These are phyloP conservation scores for Physaria fendleri DNA, from an alignment of 345 rosid species.

Conservation along the genomic window DNA sequence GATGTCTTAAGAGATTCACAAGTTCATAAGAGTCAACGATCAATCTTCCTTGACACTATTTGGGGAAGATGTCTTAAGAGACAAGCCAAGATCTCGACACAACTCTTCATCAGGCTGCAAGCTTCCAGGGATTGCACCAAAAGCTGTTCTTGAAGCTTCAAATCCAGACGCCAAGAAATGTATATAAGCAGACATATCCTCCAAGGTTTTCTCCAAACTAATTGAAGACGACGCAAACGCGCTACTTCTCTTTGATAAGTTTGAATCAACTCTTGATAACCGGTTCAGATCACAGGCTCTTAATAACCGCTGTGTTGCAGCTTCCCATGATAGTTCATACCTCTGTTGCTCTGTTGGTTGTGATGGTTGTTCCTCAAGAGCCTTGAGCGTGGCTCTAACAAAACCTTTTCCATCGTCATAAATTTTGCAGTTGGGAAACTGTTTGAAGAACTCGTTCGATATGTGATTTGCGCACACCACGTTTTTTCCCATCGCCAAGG, in stretches of 20 bases:
- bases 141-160: conserved; percentile 65
- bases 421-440: conserved; percentile 67
- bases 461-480: conserved; percentile 45
- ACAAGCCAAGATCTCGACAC: conserved; percentile 68
- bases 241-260: conserved; percentile 22
- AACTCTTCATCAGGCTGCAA: conserved; percentile 79
- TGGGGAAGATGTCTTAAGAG: conserved; percentile 14
- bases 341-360: conserved; percentile 59
- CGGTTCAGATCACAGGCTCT: conserved; percentile 41
- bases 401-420: conserved; percentile 50
- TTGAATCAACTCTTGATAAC: conserved; percentile 25
- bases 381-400: conserved; percentile 46
- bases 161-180: conserved; percentile 63
- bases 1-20: conserved; percentile 9
- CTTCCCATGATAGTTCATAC: conserved; percentile 79
- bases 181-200: conserved; percentile 68
- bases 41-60: conserved; percentile 18
- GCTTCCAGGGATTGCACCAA: conserved; percentile 83
- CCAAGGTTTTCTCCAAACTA: conserved; percentile 39
- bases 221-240: conserved; percentile 49
- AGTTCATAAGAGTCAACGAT: background rate
- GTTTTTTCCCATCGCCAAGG: conserved; percentile 90
- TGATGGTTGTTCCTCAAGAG: conserved; percentile 63
- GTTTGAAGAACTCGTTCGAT: conserved; percentile 59
- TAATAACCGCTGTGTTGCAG: conserved; percentile 78